Percentiles rank a stretch among this genome's conserved stretches.
phyloP scores from a whole-genome alignment of 2,329 filamentous ascomycete genomes.

The Coleophoma crateriformis region DNA sequence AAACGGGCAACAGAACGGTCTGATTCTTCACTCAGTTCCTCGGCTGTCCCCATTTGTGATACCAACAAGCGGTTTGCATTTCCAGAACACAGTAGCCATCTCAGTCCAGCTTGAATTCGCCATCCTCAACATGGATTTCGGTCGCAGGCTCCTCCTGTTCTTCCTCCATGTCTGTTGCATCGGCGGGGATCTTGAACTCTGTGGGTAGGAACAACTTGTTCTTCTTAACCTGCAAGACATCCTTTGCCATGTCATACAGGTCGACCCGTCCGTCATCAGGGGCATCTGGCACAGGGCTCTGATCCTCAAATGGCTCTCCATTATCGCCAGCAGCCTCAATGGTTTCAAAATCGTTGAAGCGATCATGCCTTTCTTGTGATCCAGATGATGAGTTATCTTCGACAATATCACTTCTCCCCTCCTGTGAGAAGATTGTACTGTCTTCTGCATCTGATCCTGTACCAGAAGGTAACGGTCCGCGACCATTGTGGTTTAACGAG shows the following conservation, averaged over 20 bases:
- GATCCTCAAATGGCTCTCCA: constrained; percentile 13
- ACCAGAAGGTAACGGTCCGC: constrained; percentile 15
- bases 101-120: constrained; percentile 6
- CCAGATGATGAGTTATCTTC: constrained; percentile 24
- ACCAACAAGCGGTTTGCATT: too few relatives aligned
- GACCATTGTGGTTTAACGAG: constrained; percentile 3
- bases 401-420: constrained; percentile 21
- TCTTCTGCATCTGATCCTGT: constrained; percentile 20
- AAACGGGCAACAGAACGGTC: too few relatives aligned
- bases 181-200: constrained; percentile 1
- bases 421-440: background rate
- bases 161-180: constrained; percentile 9
- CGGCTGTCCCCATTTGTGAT: too few relatives aligned
- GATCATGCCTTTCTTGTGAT: constrained; percentile 9
- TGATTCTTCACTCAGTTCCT: too few relatives aligned
- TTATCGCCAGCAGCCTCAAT: constrained; percentile 13
- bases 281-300: constrained; percentile 20
- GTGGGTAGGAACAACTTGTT: background rate
- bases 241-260: constrained; percentile 8
- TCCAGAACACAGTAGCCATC: too few relatives aligned
- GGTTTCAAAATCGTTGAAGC: constrained; percentile 20
- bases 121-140: constrained; percentile 26
- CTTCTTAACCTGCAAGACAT: constrained; percentile 9
- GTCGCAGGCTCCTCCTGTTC: constrained; percentile 21
- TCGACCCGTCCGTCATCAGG: constrained; percentile 14